Conservation (phyloP, 805 yeast species). For the Nakazawaea wickerhamii region DNA sequence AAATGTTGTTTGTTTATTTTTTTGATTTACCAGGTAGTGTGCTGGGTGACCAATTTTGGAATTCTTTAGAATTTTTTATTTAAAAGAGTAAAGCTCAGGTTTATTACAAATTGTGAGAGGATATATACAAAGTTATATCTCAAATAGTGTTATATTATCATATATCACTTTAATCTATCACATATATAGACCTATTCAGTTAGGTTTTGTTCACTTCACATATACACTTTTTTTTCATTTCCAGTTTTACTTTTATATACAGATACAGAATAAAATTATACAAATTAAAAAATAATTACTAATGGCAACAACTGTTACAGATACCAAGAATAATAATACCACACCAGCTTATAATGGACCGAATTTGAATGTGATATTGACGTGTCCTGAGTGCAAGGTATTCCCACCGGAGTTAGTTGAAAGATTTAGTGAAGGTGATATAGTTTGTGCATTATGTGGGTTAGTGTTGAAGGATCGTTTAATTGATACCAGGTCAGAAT, state of each 20-base stretch:
- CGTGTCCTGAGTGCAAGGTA: slow-evolving; percentile 95
- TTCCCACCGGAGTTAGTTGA: slow-evolving; percentile 95
- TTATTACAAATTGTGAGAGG: no score
- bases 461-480: slow-evolving; percentile 85
- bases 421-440: slow-evolving; percentile 94
- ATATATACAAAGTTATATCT: no score
- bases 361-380: slow-evolving; percentile 79
- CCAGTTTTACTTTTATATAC: neutral
- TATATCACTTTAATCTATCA: neutral
- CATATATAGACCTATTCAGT: neutral
- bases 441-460: slow-evolving; percentile 97
- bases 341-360: slow-evolving; percentile 46
- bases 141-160: neutral
- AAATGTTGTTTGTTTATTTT: neutral
- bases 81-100: no score
- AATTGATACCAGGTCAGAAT: slow-evolving; percentile 93
- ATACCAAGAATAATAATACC: neutral
- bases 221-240: neutral
- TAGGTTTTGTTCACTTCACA: neutral
- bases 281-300: neutral
- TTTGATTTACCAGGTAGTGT: neutral
- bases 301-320: slow-evolving; percentile 4
- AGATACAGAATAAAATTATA: neutral
- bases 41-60: no score
- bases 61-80: no score